These are phyloP conservation scores for Stramenopiles sp. DNA, from an alignment of 352 stramenopile species.

Conservation along the genomic window DNA sequence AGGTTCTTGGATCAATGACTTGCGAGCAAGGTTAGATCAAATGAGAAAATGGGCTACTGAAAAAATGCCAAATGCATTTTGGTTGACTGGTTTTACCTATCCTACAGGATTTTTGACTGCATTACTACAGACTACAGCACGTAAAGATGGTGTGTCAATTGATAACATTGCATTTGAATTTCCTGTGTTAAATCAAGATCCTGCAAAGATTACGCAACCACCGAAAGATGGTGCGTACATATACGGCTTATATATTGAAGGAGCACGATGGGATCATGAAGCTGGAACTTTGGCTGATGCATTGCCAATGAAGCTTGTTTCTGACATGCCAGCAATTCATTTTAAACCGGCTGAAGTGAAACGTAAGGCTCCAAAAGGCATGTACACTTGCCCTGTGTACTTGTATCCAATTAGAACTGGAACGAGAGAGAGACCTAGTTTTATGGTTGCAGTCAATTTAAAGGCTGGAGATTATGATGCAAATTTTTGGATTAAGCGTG, in stretches of 20 bases:
- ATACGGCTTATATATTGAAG: constrained; percentile 69
- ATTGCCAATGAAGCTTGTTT: constrained; percentile 70
- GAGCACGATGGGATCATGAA: constrained; percentile 68
- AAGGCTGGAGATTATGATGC: constrained; percentile 54
- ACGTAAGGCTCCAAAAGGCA: constrained; percentile 66
- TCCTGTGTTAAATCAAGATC: constrained; percentile 60
- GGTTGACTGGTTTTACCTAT: constrained; percentile 85
- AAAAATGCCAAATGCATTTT: constrained; percentile 59
- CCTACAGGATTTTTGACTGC: constrained; percentile 83
- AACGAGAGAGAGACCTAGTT: constrained; percentile 73
- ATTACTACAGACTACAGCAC: constrained; percentile 74
- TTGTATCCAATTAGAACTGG: constrained; percentile 85
- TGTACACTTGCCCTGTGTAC: constrained; percentile 82
- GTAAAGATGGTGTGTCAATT: constrained; percentile 74
- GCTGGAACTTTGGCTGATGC: constrained; percentile 62
- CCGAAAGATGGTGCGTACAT: constrained; percentile 73
- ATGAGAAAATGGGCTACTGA: constrained; percentile 53
- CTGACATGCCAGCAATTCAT: constrained; percentile 69
- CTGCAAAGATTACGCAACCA: constrained; percentile 29
- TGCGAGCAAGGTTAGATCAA: constrained; percentile 55
- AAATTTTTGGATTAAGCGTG: constrained; percentile 76
- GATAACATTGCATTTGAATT: constrained; percentile 85
- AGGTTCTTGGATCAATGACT: constrained; percentile 70
- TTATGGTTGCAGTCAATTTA: constrained; percentile 77
- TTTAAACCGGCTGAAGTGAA: constrained; percentile 64